Percentiles rank a stretch among this genome's conserved stretches.
These are phyloP conservation scores for Boletus calvinii DNA, from an alignment of 1,284 basidiomycete genomes.

Conservation along the genomic window DNA sequence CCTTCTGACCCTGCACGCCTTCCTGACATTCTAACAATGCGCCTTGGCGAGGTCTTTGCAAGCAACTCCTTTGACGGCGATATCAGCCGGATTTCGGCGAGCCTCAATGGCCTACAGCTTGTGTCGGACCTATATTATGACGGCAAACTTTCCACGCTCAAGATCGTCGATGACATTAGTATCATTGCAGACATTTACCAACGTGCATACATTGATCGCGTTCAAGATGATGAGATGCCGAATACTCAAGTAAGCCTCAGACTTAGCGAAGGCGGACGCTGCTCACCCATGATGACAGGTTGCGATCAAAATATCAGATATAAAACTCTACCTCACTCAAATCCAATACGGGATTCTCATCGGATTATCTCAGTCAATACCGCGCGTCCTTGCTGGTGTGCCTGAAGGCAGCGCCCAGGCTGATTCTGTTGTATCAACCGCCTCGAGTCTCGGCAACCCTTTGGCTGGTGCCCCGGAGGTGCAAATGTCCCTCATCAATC, in stretches of 20 bases:
- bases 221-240: slow-evolving; percentile 50
- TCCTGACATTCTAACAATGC: slow-evolving; percentile 74
- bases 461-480: slow-evolving; percentile 6
- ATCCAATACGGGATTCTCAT: slow-evolving; percentile 86
- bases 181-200: slow-evolving; percentile 76
- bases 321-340: slow-evolving; percentile 88
- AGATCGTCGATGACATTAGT: slow-evolving; percentile 93
- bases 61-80: slow-evolving; percentile 73
- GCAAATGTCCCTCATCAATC: slow-evolving; percentile 35
- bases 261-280: background rate
- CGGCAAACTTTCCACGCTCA: slow-evolving; percentile 55
- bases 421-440: slow-evolving; percentile 21
- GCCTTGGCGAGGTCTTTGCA: slow-evolving; percentile 88
- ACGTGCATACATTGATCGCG: slow-evolving; percentile 50
- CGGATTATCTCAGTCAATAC: slow-evolving; percentile 70
- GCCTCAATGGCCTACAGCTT: slow-evolving; percentile 84
- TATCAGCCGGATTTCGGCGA: slow-evolving; percentile 69
- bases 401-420: slow-evolving; percentile 38
- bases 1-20: slow-evolving; percentile 70
- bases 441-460: slow-evolving; percentile 7
- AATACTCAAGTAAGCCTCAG: slow-evolving; percentile 62
- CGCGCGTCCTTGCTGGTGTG: slow-evolving; percentile 58
- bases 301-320: slow-evolving; percentile 80
- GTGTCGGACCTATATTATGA: slow-evolving; percentile 65
- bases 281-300: slow-evolving; percentile 46